phyloP scores from a whole-genome alignment of 192 early-diverging fungal species.

The Paraglomus occultum region DNA sequence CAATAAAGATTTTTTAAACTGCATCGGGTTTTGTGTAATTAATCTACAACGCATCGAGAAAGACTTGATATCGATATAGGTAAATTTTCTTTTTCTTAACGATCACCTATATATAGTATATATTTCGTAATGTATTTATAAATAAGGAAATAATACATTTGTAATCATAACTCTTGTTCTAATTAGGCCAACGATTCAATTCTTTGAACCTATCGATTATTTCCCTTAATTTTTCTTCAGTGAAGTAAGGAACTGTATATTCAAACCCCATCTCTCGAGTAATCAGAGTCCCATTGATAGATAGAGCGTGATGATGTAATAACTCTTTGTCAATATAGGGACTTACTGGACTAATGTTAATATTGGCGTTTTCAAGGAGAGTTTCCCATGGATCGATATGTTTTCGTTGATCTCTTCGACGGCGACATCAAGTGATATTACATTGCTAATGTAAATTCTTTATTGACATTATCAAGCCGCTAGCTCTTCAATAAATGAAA shows the following conservation, averaged over 20 bases:
- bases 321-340: constrained; percentile 94
- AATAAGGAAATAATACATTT: no score
- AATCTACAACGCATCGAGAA: no score
- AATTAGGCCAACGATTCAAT: constrained; percentile 79
- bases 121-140: no score
- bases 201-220: constrained; percentile 81
- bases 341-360: constrained; percentile 82
- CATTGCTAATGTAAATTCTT: no score
- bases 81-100: no score
- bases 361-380: constrained; percentile 64
- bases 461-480: no score
- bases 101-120: no score
- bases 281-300: constrained; percentile 84
- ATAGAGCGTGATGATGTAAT: constrained; percentile 79
- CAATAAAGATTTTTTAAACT: no score
- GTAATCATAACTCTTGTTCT: no score
- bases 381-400: constrained; percentile 92
- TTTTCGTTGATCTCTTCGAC: constrained; percentile 93
- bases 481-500: no score
- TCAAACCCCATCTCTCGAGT: constrained; percentile 61
- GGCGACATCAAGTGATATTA: constrained; percentile 60
- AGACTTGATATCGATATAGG: no score
- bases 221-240: constrained; percentile 61
- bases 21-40: no score
- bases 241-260: constrained; percentile 69